Conservation (phyloP, 805 yeast genomes). For the Kregervanrija delftensis region DNA sequence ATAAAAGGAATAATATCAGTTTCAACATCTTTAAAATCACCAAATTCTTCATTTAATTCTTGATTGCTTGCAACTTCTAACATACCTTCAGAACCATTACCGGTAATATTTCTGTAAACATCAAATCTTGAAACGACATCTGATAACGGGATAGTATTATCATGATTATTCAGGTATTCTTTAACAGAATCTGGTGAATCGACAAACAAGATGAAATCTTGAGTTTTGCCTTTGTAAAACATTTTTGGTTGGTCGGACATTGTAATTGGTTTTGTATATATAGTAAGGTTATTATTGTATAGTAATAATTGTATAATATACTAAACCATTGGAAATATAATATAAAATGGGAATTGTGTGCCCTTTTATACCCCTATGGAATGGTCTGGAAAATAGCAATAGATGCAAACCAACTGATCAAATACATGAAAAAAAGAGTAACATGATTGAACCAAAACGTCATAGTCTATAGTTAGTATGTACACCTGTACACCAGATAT, state of each 20-base stretch:
- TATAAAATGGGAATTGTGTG: no score
- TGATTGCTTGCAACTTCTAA: conserved; percentile 64
- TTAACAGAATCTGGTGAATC: conserved; percentile 45
- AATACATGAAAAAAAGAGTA: no score
- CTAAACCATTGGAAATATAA: no score
- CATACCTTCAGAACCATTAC: conserved; percentile 65
- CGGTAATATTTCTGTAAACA: conserved; percentile 53
- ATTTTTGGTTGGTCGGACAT: conserved; percentile 34
- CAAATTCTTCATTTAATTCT: conserved; percentile 64
- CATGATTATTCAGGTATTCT: conserved; percentile 40
- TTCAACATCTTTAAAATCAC: conserved; percentile 46
- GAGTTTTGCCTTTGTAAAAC: conserved; percentile 57
- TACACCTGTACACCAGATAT: no score
- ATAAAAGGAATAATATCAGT: conserved; percentile 46
- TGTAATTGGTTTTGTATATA: not conserved
- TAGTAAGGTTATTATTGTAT: no score
- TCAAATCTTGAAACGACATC: conserved; percentile 59
- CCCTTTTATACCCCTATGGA: no score
- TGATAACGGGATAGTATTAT: conserved; percentile 49
- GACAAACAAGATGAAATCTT: conserved; percentile 61
- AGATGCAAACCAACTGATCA: no score
- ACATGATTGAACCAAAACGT: no score
- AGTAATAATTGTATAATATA: no score
- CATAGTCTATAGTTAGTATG: no score
- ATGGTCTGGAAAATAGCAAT: no score